Conservation (phyloP, 2,329 filamentous ascomycete species). For the Ascomycota sp. region DNA sequence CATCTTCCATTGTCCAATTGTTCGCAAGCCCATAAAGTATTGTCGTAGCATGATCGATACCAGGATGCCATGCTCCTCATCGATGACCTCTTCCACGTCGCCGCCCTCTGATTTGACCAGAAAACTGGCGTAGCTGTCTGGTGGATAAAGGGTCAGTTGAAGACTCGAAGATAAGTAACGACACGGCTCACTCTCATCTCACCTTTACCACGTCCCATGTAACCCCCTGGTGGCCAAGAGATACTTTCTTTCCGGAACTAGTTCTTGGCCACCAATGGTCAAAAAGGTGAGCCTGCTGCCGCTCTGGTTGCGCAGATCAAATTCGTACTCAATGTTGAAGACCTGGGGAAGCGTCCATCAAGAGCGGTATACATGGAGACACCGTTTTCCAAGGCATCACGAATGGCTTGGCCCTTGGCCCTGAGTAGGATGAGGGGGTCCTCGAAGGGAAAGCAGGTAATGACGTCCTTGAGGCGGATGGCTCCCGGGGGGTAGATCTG, state of each 20-base stretch:
- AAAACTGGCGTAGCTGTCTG: constrained; percentile 59
- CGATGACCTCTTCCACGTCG: constrained; percentile 54
- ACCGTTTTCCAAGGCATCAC: constrained; percentile 68
- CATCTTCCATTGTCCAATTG: constrained; percentile 59
- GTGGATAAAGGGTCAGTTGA: neutral
- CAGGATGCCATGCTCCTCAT: constrained; percentile 71
- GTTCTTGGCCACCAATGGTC: constrained; percentile 36
- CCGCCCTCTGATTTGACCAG: constrained; percentile 62
- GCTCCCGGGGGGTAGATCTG: constrained; percentile 72
- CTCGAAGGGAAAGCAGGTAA: constrained; percentile 82
- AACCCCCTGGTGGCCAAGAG: constrained; percentile 63
- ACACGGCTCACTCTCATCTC: constrained; percentile 1
- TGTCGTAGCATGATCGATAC: constrained; percentile 75
- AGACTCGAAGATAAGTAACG: neutral
- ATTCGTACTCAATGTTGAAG: constrained; percentile 59
- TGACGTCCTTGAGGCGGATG: constrained; percentile 59
- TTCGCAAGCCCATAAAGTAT: constrained; percentile 74
- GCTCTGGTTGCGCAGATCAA: constrained; percentile 39
- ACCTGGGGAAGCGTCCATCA: constrained; percentile 77
- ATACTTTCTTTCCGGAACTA: constrained; percentile 46
- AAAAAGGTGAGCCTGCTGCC: constrained; percentile 44
- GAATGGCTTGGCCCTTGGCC: constrained; percentile 49
- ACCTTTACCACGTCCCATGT: constrained; percentile 70
- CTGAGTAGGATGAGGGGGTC: constrained; percentile 67
- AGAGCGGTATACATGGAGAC: constrained; percentile 64